A percentile compares a stretch with the other conserved stretches of the same genome.
These are phyloP conservation scores for Curvularia verruculosa DNA, from an alignment of 2,329 filamentous ascomycete genomes.

Conservation along the genomic window DNA sequence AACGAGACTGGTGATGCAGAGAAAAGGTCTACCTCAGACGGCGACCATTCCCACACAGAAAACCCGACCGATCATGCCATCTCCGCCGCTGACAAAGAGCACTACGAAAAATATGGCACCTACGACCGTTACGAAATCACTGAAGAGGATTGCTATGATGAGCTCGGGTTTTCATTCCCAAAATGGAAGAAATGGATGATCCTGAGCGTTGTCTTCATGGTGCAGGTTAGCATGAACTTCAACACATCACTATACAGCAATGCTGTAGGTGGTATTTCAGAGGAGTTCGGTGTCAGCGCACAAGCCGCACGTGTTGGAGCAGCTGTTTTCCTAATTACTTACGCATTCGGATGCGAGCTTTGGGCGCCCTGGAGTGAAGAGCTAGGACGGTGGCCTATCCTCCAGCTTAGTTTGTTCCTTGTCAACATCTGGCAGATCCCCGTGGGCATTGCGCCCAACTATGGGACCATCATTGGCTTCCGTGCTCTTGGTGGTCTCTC, in stretches of 20 bases:
- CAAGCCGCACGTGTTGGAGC: constrained; percentile 75
- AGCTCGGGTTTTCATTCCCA: constrained; percentile 57
- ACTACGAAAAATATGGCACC: constrained; percentile 43
- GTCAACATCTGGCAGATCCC: constrained; percentile 75
- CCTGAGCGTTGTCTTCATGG: constrained; percentile 58
- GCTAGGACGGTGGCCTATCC: constrained; percentile 75
- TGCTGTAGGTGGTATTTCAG: constrained; percentile 58
- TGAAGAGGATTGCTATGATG: constrained; percentile 58
- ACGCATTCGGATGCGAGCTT: constrained; percentile 85
- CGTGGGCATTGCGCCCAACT: constrained; percentile 75
- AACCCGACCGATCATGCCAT: constrained; percentile 21
- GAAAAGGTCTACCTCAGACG: constrained; percentile 30
- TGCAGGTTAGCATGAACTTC: constrained; percentile 65
- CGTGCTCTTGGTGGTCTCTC: constrained; percentile 50
- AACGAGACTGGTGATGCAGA: constrained; percentile 27
- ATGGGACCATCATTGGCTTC: constrained; percentile 71
- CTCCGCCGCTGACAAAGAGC: constrained; percentile 33
- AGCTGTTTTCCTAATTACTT: constrained; percentile 77
- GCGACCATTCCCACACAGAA: constrained; percentile 26
- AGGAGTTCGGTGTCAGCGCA: constrained; percentile 70
- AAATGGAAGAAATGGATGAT: constrained; percentile 62
- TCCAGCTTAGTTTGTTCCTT: constrained; percentile 74
- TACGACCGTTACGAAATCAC: constrained; percentile 57
- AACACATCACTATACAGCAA: constrained; percentile 64
- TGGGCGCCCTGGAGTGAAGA: constrained; percentile 91